Conservation (phyloP, 116 monocot species). For the Phalaenopsis hybrid region DNA sequence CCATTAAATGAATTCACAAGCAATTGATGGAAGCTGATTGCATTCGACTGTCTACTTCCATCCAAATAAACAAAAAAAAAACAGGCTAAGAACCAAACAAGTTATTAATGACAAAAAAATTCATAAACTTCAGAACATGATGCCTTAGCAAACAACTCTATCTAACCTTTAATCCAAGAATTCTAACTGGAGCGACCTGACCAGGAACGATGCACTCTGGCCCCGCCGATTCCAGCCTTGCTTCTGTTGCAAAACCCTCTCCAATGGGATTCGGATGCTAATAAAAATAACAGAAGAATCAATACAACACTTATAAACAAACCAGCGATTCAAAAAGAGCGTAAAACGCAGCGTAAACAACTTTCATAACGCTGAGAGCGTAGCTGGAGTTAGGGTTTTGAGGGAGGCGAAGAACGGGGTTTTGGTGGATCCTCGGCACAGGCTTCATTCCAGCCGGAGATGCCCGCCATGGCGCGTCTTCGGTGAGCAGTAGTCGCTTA, state of each 20-base stretch:
- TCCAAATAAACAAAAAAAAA: background rate
- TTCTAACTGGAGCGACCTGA: slow-evolving; percentile 57
- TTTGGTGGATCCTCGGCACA: slow-evolving; percentile 66
- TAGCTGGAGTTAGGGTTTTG: slow-evolving; percentile 43
- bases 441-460: slow-evolving; percentile 46
- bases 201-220: slow-evolving; percentile 89
- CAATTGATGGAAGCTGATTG: background rate
- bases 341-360: background rate
- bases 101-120: background rate
- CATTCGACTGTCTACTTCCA: background rate
- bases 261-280: slow-evolving; percentile 74
- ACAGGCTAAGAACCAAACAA: background rate
- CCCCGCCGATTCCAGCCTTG: slow-evolving; percentile 69
- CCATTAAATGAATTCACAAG: background rate
- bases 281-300: background rate
- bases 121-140: background rate
- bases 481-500: slow-evolving; percentile 50
- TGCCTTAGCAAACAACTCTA: background rate
- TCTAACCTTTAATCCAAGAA: slow-evolving; percentile 78
- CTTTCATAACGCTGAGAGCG: slow-evolving; percentile 80
- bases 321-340: background rate
- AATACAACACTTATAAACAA: background rate
- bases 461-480: slow-evolving; percentile 82
- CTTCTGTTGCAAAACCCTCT: slow-evolving; percentile 75
- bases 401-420: slow-evolving; percentile 62